Evolutionary conservation across 2,329 filamentous ascomycete species (phyloP), one percentile per base, ranked within the genome.

Genomic region (Cryoendolithus antarcticus): DNA sequence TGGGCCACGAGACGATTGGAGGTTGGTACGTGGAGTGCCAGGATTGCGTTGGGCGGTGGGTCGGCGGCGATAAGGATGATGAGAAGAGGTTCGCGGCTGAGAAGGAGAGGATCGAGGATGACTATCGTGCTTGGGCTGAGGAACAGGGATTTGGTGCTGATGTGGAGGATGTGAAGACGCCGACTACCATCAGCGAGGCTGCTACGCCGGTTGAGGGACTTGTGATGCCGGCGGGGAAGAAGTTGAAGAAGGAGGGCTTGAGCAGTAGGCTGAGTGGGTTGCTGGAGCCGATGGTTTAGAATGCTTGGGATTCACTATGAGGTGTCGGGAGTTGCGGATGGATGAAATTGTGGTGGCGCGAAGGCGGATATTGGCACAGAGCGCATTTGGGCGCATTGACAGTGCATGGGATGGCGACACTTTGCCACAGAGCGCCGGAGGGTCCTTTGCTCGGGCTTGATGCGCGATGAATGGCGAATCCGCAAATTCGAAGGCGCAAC

Each of bases 11-110:
- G 3, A 55, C 59, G 2, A 42, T 49, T 0, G 63, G 68, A 21
- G 69, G 67, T 0, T 75, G 67, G 53, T 75, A 68, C 46, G 60
- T 77, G 39, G 62, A 68, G 31, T 77, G 71, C 44, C 56, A 60
- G 0, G 45, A 47, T 9, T 75, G 72, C 43, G 49, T 55, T 1
- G 53, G 59, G n/a, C 48, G 59, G 11, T 62, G 63, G 42, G 24
- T 27, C 24, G 24, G 24, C 24, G 24, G 24, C 24, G 41, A 49
- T 9, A 44, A 53, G 9, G 47, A 59, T 39, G 50, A 51, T 0
- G 38, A 38, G 13, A 45, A 48, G 9, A 35, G 32, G 8, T 40
- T 43, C 3, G 27, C 33, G 2, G 34, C 43, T 19, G 39, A 41
- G 15, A 40, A 44, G 24, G 41, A 40, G 36, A 37, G 41, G 9